These are phyloP conservation scores for Chloromonas sp. DNA, from an alignment of 163 green algal species.

Conservation along the genomic window DNA sequence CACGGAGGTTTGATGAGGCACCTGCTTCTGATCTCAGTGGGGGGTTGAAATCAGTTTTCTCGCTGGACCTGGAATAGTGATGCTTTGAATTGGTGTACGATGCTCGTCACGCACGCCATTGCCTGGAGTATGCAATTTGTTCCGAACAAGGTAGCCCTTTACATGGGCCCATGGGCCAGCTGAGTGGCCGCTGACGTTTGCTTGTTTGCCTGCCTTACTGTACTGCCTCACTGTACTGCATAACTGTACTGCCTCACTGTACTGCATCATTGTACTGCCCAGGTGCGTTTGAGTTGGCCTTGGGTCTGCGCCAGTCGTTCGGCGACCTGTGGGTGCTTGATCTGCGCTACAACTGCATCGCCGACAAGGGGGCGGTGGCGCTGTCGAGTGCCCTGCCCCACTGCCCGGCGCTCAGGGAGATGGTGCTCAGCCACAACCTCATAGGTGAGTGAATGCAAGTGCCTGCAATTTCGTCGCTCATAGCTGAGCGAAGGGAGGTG, in stretches of 20 bases:
- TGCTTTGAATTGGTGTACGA: too few species aligned
- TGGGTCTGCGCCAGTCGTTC: background rate
- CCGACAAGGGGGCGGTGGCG: background rate
- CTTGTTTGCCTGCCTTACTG: too few species aligned
- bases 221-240: too few species aligned
- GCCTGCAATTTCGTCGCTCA: background rate
- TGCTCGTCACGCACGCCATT: too few species aligned
- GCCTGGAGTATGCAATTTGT: too few species aligned
- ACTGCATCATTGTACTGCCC: background rate
- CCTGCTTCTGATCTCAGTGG: too few species aligned
- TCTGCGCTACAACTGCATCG: conserved; percentile 2
- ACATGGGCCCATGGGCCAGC: too few species aligned
- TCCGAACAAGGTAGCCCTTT: too few species aligned
- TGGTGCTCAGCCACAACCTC: conserved; percentile 4
- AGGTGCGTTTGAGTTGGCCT: background rate
- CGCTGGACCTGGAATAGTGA: too few species aligned
- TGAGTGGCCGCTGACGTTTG: too few species aligned
- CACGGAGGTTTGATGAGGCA: background rate
- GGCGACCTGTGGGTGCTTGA: conserved; percentile 3
- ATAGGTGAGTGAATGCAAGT: background rate
- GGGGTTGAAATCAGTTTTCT: too few species aligned
- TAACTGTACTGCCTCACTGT: too few species aligned
- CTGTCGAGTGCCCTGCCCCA: background rate
- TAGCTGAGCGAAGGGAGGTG: background rate
- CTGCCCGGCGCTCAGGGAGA: background rate